phyloP scores from a whole-genome alignment of 805 yeast genomes.

The Wickerhamomyces bovis region DNA sequence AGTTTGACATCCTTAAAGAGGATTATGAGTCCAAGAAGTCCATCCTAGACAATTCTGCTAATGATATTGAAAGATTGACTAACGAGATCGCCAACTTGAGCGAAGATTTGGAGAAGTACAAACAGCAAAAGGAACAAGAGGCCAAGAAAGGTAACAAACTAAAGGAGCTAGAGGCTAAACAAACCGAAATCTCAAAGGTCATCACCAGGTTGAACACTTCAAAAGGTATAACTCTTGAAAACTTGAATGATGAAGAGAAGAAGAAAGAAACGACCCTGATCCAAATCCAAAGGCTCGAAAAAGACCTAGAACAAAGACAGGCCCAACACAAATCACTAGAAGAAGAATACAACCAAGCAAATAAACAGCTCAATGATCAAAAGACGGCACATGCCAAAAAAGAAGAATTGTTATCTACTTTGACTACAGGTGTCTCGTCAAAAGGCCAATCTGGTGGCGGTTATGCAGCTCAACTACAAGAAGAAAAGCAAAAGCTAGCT shows the following conservation, averaged over 20 bases:
- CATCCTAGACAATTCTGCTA: constrained; percentile 35
- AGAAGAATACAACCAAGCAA: constrained; percentile 37
- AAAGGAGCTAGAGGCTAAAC: constrained; percentile 52
- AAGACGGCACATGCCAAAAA: constrained; percentile 48
- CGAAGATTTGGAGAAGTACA: constrained; percentile 53
- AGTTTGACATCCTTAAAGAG: constrained; percentile 38
- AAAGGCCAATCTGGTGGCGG: constrained; percentile 74
- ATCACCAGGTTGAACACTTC: constrained; percentile 65
- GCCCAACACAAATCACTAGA: constrained; percentile 37
- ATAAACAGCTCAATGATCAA: constrained; percentile 36
- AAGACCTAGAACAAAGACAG: constrained; percentile 29
- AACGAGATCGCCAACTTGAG: constrained; percentile 54
- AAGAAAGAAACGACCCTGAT: constrained; percentile 29
- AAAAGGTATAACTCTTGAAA: constrained; percentile 50
- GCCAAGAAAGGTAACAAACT: constrained; percentile 53
- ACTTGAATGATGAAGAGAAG: constrained; percentile 45
- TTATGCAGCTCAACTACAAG: constrained; percentile 63
- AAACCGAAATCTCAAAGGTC: constrained; percentile 52
- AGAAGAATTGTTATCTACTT: constrained; percentile 74
- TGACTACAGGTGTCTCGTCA: constrained; percentile 86
- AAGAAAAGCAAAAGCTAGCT: constrained; percentile 50
- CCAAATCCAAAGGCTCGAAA: constrained; percentile 30
- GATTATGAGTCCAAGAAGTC: constrained; percentile 36
- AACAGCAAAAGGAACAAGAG: constrained; percentile 49
- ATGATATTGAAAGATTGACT: constrained; percentile 39